Percentiles rank a stretch among this genome's conserved stretches.
These are phyloP conservation scores for Rhizopogon vulgaris DNA, from an alignment of 768 basidiomycete genomes.

Conservation along the genomic window DNA sequence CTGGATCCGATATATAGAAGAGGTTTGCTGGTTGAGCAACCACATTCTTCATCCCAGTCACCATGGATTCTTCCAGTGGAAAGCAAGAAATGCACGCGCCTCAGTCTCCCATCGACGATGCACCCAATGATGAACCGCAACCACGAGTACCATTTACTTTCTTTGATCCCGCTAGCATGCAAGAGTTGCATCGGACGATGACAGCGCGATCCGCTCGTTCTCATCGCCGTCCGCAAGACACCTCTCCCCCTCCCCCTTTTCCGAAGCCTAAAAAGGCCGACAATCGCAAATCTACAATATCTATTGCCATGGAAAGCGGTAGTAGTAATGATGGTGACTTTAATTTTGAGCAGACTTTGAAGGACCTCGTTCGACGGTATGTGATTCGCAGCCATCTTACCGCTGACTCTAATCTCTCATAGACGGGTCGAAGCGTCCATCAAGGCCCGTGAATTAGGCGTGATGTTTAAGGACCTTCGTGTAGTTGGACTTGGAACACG, in stretches of 20 bases:
- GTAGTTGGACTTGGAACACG: constrained; percentile 57
- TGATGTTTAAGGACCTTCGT: constrained; percentile 50
- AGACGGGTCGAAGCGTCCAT: constrained; percentile 47
- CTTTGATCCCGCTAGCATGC: background rate
- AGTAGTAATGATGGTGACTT: constrained; percentile 30
- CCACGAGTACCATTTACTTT: background rate
- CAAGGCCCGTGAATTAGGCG: constrained; percentile 50
- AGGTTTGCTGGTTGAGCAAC: background rate
- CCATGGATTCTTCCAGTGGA: background rate
- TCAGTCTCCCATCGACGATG: background rate
- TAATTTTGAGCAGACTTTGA: constrained; percentile 24
- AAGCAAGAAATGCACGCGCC: background rate
- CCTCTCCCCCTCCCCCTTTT: background rate
- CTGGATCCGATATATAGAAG: background rate
- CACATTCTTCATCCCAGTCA: background rate
- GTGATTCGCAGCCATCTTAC: background rate
- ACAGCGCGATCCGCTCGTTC: background rate
- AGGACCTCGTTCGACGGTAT: constrained; percentile 18
- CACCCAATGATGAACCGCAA: background rate
- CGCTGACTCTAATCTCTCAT: background rate
- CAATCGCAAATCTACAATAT: background rate
- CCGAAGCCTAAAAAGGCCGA: background rate
- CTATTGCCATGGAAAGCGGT: background rate
- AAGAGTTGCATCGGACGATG: background rate
- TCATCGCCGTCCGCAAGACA: background rate